Conservation (phyloP, 331 rosid species). For the Acacia concinna region DNA sequence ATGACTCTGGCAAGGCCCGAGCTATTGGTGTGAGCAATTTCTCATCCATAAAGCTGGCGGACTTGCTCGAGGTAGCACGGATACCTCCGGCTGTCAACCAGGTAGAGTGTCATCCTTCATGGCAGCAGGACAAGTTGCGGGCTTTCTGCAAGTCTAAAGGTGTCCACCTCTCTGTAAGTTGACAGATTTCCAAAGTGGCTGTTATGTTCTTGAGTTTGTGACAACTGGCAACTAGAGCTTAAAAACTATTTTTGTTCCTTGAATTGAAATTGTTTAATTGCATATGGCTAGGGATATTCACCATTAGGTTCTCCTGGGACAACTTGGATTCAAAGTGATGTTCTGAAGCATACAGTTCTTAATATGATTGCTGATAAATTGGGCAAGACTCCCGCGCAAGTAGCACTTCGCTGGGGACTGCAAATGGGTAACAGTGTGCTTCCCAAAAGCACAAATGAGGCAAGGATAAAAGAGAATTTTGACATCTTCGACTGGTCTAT, state of each 20-base stretch:
- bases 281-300: conserved; percentile 65
- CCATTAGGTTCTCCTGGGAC: conserved; percentile 95
- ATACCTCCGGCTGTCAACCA: conserved; percentile 85
- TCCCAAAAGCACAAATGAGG: conserved; percentile 79
- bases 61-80: conserved; percentile 58
- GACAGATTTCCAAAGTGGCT: background rate
- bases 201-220: background rate
- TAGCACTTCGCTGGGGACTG: conserved; percentile 92
- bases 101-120: conserved; percentile 85
- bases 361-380: conserved; percentile 57
- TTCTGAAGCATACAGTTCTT: conserved; percentile 66
- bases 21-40: conserved; percentile 93
- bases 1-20: conserved; percentile 75
- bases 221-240: background rate
- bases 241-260: background rate
- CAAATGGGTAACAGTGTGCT: conserved; percentile 86
- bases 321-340: conserved; percentile 69
- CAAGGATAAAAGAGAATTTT: conserved; percentile 73
- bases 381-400: conserved; percentile 81
- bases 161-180: conserved; percentile 64
- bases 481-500: conserved; percentile 79
- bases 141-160: conserved; percentile 65
- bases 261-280: background rate
- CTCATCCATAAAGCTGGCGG: conserved; percentile 63
- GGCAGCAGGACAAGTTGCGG: conserved; percentile 72